These are phyloP conservation scores for Crassisporium funariophilum DNA, from an alignment of 768 basidiomycete species.

Conservation along the genomic window DNA sequence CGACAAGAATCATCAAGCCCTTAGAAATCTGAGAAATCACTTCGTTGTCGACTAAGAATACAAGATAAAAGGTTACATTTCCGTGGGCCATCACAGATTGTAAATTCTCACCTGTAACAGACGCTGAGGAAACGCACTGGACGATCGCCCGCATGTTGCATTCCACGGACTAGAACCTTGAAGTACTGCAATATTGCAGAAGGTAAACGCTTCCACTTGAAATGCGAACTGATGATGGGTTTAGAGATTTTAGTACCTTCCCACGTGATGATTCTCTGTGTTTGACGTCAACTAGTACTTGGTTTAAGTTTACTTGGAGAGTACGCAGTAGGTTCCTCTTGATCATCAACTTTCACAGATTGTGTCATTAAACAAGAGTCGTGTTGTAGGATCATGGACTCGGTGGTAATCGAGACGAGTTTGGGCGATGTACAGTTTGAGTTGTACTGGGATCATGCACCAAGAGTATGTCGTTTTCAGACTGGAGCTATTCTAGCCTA, in stretches of 20 bases:
- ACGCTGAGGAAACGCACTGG: slow-evolving; percentile 81
- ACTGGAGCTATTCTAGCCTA: slow-evolving; percentile 17
- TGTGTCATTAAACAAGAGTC: too few species aligned
- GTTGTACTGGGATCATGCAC: slow-evolving; percentile 92
- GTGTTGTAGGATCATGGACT: too few species aligned
- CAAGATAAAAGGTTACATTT: neutral
- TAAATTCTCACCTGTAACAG: slow-evolving; percentile 66
- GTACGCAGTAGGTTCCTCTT: too few species aligned
- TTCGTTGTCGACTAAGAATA: slow-evolving; percentile 69
- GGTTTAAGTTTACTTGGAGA: too few species aligned
- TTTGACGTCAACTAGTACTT: too few species aligned
- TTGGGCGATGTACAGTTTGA: slow-evolving; percentile 88
- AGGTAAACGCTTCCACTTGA: too few species aligned
- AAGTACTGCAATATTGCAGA: too few species aligned
- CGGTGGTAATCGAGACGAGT: slow-evolving; percentile 79
- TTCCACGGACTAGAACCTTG: too few species aligned
- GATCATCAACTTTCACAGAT: too few species aligned
- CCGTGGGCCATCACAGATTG: neutral
- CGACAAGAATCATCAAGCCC: slow-evolving; percentile 89
- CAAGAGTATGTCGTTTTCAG: slow-evolving; percentile 43
- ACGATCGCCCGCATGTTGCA: slow-evolving; percentile 85
- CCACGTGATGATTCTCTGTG: too few species aligned
- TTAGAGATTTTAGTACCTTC: too few species aligned
- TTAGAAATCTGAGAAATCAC: slow-evolving; percentile 80
- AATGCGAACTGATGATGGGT: too few species aligned